Conservation (phyloP, 192 early-diverging fungal species). For the Coemansia sp. region DNA sequence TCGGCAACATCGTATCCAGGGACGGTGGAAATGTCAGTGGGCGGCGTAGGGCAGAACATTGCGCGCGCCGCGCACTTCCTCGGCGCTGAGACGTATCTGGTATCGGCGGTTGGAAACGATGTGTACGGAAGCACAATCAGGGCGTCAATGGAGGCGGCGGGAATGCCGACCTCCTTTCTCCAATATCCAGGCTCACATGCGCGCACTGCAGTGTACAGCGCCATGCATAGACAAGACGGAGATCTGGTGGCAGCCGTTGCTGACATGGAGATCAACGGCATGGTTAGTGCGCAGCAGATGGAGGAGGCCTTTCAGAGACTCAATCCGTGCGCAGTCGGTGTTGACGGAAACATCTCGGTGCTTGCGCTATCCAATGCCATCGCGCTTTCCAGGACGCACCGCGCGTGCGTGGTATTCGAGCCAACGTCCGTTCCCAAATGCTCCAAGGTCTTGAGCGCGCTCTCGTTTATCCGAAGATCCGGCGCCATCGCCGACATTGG, state of each 20-base stretch:
- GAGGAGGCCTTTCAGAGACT: constrained; percentile 10
- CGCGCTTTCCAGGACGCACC: constrained; percentile 20
- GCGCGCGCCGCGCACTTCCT: constrained; percentile 75
- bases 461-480: constrained; percentile 41
- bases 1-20: constrained; percentile 76
- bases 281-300: constrained; percentile 37
- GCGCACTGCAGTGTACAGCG: constrained; percentile 80
- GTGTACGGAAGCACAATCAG: constrained; percentile 59
- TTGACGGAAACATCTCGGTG: constrained; percentile 74
- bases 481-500: neutral
- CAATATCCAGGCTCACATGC: constrained; percentile 23
- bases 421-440: constrained; percentile 90
- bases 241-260: constrained; percentile 80
- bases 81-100: constrained; percentile 63
- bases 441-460: constrained; percentile 55
- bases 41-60: constrained; percentile 93
- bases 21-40: constrained; percentile 61
- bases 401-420: constrained; percentile 71
- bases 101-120: constrained; percentile 76
- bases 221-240: constrained; percentile 71
- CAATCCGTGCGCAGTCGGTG: constrained; percentile 53
- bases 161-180: constrained; percentile 58
- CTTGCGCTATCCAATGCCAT: constrained; percentile 54
- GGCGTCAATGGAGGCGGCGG: constrained; percentile 55
- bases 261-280: constrained; percentile 86